Evolutionary conservation across 257 asterid species (phyloP), one percentile per base, ranked within the genome.

Genomic region (Jaltomata sinuosa): DNA sequence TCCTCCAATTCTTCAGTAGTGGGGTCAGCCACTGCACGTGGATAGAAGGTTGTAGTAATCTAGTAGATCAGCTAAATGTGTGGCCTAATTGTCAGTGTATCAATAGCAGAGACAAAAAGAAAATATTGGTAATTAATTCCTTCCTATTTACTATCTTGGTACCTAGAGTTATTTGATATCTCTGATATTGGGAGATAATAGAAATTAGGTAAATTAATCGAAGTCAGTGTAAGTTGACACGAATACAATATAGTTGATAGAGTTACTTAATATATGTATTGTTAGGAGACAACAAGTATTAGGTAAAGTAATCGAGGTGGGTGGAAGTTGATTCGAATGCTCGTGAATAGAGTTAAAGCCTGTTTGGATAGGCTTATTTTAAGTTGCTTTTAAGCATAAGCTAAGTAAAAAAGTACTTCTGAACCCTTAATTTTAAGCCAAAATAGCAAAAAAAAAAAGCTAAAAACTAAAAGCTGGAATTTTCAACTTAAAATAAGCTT

Each of bases 1-100:
- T 6, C 80, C 21, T 40, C 54, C 55, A 40, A n/a, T 40, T 71
- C 54, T 22, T 7, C 59, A 25, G 8, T 45, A 45, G 81, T 47
- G 81, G 81, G 62, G 16, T 76, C 61, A 76, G 6, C 25, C 38
- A 47, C 36, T 74, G 57, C 80, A 74, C 36, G 55, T 74, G 80
- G 34, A 74, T 16, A 25, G 40, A 45, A 25, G 68, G 69, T 27
- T 61, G 69, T 25, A 61, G 67, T 22, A 57, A 16, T 49, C 18
- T 49, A 49, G 16, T 49, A 12, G 4, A 57, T 22, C 18, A 40
- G 32, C 38, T 14, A 42, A 42, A 3, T 45, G 36, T 72, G 36
- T 40, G 54, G 80, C n/a, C 54, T 71, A 71, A 11, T 27, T 8
- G 32, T 71, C 78, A 19, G 31, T 40, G 18, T 40, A 40, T 40